phyloP scores from a whole-genome alignment of 352 stramenopile species.

The Globisporangium yorkense region DNA sequence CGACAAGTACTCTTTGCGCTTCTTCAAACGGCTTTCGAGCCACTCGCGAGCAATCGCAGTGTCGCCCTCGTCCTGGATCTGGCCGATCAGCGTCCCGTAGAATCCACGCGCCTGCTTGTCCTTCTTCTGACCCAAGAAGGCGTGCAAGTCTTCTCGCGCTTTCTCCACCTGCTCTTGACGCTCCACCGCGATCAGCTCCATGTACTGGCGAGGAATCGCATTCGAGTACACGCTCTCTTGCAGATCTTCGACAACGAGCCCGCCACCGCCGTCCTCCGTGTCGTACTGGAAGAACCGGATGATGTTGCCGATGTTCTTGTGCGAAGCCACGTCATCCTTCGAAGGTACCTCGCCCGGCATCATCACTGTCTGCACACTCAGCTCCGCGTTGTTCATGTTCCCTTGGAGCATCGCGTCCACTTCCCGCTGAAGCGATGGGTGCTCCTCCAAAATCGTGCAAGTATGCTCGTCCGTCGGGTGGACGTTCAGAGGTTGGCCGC shows the following conservation, averaged over 20 bases:
- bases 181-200: slow-evolving; percentile 74
- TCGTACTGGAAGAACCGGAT: slow-evolving; percentile 88
- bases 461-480: slow-evolving; percentile 76
- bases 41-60: slow-evolving; percentile 66
- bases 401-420: slow-evolving; percentile 64
- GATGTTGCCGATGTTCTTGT: slow-evolving; percentile 88
- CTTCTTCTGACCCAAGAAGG: slow-evolving; percentile 84
- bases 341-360: slow-evolving; percentile 73
- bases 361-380: slow-evolving; percentile 85
- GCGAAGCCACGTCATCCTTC: slow-evolving; percentile 62
- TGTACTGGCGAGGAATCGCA: slow-evolving; percentile 72
- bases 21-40: slow-evolving; percentile 72
- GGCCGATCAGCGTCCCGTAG: slow-evolving; percentile 81
- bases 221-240: slow-evolving; percentile 77
- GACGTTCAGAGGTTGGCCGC: slow-evolving; percentile 69
- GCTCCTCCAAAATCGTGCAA: slow-evolving; percentile 67
- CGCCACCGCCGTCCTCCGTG: slow-evolving; percentile 69
- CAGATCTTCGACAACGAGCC: slow-evolving; percentile 80
- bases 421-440: slow-evolving; percentile 53
- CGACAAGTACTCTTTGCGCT: slow-evolving; percentile 78
- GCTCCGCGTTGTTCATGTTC: slow-evolving; percentile 71
- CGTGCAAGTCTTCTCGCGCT: slow-evolving; percentile 68
- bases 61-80: slow-evolving; percentile 85
- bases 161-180: slow-evolving; percentile 76
- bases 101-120: slow-evolving; percentile 77